Evolutionary conservation across 2,329 filamentous ascomycete species (phyloP), one percentile per base, ranked within the genome.

Genomic region (Coleophoma crateriformis): DNA sequence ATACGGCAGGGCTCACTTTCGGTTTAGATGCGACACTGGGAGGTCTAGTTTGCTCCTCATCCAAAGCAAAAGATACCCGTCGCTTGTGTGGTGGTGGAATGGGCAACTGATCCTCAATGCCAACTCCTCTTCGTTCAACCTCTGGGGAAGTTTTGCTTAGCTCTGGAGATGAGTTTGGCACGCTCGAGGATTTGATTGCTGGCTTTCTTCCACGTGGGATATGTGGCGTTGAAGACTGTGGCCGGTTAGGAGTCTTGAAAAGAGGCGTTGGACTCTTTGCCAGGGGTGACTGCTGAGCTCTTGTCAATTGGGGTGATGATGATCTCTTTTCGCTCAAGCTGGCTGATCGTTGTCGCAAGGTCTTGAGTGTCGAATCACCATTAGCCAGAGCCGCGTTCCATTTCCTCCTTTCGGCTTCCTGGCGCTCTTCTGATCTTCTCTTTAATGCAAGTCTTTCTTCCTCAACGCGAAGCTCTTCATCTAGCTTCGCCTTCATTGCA

Each of bases 191-290:
- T 17, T 58, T 62, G 5, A 61, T 39, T 44, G 56, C 50, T 11
- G 60, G 58, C 42, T 59, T 62, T 33, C 55, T 54, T 11, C 57
- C 55, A 22, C 32, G 50, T 14, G 61, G 60, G 33, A 62, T 55
- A 38, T 57, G 58, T 2, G 60, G 49, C 12, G 61, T 63, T 2
- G 58, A 55, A 4, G 60, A 61, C 39, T 56, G 54, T 12, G 47
- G 46, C 14, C 48, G 54, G 11, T 37, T 37, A 15, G 20, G 33
- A 51, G 50, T 12, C 6, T 27, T 27, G 27, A 53, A 53, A 27
- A 55, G 52, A 5, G 52, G 47, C 15, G 56, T 50, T 5, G 49
- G 45, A 17, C 50, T 45, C 33, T 35, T 45, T 27, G 22, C 35
- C 15, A 38, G 12, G 12, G 35, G 13, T 3, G 35, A 38, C 15